phyloP scores from a whole-genome alignment of 225 moss, liverwort and hornwort species.

The Sphagnum tenellum region DNA sequence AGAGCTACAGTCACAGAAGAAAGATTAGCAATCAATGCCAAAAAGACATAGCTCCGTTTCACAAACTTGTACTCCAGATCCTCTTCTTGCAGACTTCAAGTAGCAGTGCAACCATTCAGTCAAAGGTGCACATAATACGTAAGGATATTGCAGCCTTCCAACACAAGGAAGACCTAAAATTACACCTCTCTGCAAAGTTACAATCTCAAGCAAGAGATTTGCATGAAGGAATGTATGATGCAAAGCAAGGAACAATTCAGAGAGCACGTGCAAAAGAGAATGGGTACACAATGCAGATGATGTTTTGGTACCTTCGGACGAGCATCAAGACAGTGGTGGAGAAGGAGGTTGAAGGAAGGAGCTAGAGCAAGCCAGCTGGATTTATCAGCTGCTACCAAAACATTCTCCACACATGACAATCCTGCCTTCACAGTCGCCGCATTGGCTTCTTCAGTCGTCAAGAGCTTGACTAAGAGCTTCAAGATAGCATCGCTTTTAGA shows the following conservation, averaged over 20 bases:
- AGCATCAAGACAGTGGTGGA: constrained; percentile 63
- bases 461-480: constrained; percentile 44
- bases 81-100: too few relatives aligned
- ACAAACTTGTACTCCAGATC: too few relatives aligned
- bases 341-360: constrained; percentile 58
- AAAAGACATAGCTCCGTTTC: too few relatives aligned
- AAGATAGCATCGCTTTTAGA: constrained; percentile 62
- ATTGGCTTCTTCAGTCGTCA: constrained; percentile 36
- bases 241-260: constrained; percentile 5
- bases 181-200: background rate
- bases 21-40: too few relatives aligned
- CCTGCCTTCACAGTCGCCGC: constrained; percentile 68
- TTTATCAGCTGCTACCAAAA: constrained; percentile 56
- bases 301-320: constrained; percentile 60
- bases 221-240: too few relatives aligned
- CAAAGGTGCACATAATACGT: background rate
- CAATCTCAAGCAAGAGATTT: background rate
- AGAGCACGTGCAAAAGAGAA: constrained; percentile 27
- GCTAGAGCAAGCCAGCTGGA: constrained; percentile 64
- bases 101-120: too few relatives aligned
- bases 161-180: too few relatives aligned
- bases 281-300: background rate
- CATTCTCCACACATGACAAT: constrained; percentile 45
- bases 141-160: background rate
- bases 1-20: too few relatives aligned